phyloP scores from a whole-genome alignment of 768 basidiomycete species.

The Tylopilus balloui region DNA sequence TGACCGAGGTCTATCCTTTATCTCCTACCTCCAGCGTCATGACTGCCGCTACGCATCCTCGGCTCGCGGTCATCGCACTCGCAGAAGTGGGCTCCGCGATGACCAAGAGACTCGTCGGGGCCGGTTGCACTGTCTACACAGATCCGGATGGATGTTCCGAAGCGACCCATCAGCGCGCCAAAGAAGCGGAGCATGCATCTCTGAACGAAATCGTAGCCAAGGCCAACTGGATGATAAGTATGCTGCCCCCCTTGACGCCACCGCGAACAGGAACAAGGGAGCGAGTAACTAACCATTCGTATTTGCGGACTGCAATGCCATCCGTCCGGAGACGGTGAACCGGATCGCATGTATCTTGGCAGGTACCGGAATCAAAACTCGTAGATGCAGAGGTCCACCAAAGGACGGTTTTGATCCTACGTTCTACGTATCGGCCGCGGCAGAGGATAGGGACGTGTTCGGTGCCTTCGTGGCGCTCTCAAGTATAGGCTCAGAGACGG shows the following conservation, averaged over 20 bases:
- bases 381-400: slow-evolving; percentile 58
- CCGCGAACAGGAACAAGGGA: not conserved
- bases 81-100: slow-evolving; percentile 61
- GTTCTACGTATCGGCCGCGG: slow-evolving; percentile 48
- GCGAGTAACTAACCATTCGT: slow-evolving; percentile 19
- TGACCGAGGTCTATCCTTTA: slow-evolving; percentile 12
- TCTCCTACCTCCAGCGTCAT: slow-evolving; percentile 14
- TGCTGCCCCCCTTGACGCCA: slow-evolving; percentile 46
- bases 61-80: slow-evolving; percentile 48
- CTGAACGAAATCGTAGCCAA: slow-evolving; percentile 34
- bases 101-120: slow-evolving; percentile 40
- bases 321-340: slow-evolving; percentile 48
- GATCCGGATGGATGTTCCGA: slow-evolving; percentile 51
- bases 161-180: slow-evolving; percentile 45
- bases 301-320: slow-evolving; percentile 57
- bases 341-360: slow-evolving; percentile 44
- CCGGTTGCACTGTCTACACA: slow-evolving; percentile 53
- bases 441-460: slow-evolving; percentile 30
- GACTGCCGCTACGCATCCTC: slow-evolving; percentile 12
- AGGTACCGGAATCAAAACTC: slow-evolving; percentile 37
- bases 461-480: slow-evolving; percentile 39
- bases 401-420: slow-evolving; percentile 45
- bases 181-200: slow-evolving; percentile 43
- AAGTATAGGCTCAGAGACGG: slow-evolving; percentile 43
- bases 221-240: slow-evolving; percentile 49